These are phyloP conservation scores for Trametes villosa DNA, from an alignment of 768 basidiomycete species.

Conservation along the genomic window DNA sequence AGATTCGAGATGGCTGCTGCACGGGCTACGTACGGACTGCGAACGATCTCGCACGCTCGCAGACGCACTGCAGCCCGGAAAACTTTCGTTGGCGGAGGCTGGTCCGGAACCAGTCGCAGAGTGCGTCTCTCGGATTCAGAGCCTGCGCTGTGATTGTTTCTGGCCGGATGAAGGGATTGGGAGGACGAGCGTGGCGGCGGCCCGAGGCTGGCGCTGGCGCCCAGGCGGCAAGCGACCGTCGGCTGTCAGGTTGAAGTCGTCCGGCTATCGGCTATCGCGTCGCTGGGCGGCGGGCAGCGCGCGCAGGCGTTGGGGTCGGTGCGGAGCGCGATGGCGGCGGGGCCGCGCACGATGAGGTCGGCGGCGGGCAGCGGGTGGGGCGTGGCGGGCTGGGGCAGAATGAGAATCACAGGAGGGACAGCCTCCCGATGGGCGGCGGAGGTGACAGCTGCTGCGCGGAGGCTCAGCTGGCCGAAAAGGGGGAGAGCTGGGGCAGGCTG, in stretches of 20 bases:
- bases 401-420: conserved; percentile 2
- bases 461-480: neutral
- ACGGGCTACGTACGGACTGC: too few species aligned
- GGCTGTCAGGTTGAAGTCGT: conserved; percentile 9
- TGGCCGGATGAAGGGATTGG: neutral
- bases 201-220: too few species aligned
- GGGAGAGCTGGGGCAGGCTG: neutral
- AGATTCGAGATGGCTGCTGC: too few species aligned
- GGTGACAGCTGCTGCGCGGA: conserved; percentile 9
- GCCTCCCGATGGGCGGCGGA: neutral
- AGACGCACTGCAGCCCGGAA: too few species aligned
- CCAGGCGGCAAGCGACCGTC: conserved; percentile 4
- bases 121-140: too few species aligned
- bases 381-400: neutral
- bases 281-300: neutral
- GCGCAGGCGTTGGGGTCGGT: neutral
- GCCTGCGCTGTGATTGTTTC: neutral
- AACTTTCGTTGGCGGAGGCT: neutral
- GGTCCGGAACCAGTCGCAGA: neutral
- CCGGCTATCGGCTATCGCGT: neutral
- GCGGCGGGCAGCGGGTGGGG: neutral
- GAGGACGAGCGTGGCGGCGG: neutral
- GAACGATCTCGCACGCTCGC: too few species aligned
- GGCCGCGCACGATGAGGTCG: neutral
- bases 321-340: neutral